Evolutionary conservation across 345 rosid genomes (phyloP).

Genomic region (Eucalyptus albens): DNA sequence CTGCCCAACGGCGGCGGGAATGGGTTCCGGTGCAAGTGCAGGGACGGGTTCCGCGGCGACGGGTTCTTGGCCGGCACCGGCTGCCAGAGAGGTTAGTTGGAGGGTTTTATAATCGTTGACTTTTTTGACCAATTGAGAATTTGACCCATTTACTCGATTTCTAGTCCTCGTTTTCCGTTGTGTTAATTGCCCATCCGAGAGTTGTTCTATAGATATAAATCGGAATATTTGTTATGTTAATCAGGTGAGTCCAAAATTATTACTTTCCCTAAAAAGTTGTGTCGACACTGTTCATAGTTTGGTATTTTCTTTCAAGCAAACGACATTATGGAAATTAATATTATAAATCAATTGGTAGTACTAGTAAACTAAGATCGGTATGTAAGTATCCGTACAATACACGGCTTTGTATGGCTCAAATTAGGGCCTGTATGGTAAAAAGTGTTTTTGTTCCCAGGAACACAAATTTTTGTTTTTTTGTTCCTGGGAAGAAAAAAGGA

Average conservation of each 20-base stretch:
- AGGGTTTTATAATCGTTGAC: background rate
- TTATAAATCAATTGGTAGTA: background rate
- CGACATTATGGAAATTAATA: background rate
- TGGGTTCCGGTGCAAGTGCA: background rate
- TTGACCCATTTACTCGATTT: background rate
- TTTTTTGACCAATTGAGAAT: background rate
- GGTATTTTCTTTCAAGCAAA: no score
- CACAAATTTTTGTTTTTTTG: no score
- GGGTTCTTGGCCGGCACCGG: slow-evolving; percentile 32
- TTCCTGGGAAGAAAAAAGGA: no score
- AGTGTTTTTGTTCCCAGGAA: no score
- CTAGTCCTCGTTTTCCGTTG: background rate
- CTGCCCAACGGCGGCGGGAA: background rate
- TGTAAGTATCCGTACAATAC: background rate
- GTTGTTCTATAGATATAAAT: background rate
- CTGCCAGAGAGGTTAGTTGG: slow-evolving; percentile 47
- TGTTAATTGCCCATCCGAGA: background rate
- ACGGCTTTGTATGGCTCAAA: no score
- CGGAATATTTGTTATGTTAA: background rate
- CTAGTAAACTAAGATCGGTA: background rate
- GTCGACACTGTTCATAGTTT: background rate
- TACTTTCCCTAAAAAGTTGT: no score
- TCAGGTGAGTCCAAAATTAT: background rate
- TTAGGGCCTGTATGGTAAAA: no score
- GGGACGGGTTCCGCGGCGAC: slow-evolving; percentile 11